These are phyloP conservation scores for Bacidia rubella DNA, from an alignment of 495 filamentous ascomycete species.

Conservation along the genomic window DNA sequence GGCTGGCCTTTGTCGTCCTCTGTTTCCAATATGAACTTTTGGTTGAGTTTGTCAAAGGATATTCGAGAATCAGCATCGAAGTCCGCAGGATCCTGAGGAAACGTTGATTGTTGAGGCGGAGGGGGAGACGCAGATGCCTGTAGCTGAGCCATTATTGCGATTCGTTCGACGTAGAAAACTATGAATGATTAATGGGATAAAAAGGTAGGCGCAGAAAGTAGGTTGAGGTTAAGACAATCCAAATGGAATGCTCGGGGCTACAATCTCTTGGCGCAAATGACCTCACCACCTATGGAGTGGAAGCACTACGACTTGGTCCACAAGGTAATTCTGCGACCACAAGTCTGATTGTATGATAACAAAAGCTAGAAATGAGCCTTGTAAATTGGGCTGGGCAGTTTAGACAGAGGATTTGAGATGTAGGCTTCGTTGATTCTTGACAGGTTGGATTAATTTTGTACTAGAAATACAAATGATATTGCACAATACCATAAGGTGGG, in stretches of 20 bases:
- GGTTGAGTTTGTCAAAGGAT: slow-evolving; percentile 67
- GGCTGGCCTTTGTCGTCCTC: slow-evolving; percentile 48
- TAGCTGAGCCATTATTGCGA: not conserved
- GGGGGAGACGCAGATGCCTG: slow-evolving; percentile 7
- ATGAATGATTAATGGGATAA: no score
- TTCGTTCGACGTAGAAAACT: not conserved
- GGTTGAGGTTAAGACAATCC: no score
- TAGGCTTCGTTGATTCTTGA: not conserved
- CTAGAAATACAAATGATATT: not conserved
- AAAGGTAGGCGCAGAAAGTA: no score
- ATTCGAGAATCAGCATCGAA: slow-evolving; percentile 77
- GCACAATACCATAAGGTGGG: not conserved
- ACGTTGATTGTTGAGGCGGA: slow-evolving; percentile 24
- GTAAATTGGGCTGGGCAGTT: no score
- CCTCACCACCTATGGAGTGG: no score
- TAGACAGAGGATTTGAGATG: no score
- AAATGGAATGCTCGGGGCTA: no score
- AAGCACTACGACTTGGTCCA: no score
- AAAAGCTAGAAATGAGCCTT: no score
- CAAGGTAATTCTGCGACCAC: no score
- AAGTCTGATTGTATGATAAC: no score
- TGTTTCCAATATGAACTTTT: slow-evolving; percentile 71
- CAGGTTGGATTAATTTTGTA: not conserved
- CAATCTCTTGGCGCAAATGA: no score
- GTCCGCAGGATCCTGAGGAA: slow-evolving; percentile 57